Conservation (phyloP, 2,329 filamentous ascomycete species). For the Cercospora canescens region DNA sequence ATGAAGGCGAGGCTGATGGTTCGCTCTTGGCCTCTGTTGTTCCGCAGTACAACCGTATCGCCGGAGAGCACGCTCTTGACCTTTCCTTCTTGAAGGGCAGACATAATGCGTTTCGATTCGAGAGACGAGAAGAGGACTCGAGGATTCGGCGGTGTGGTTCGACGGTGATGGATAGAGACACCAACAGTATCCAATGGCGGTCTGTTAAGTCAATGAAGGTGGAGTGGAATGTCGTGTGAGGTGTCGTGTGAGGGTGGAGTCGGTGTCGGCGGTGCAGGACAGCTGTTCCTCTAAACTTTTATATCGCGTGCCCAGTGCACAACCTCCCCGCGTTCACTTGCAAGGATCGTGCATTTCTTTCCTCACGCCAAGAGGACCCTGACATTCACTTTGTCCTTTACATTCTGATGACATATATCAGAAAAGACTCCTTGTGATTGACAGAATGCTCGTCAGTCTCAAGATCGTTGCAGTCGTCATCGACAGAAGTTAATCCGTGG, state of each 20-base stretch:
- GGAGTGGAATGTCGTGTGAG: background rate
- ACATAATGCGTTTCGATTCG: conserved; percentile 23
- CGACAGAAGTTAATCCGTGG: no score
- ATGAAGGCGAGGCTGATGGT: conserved; percentile 90
- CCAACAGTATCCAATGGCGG: background rate
- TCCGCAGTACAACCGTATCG: conserved; percentile 83
- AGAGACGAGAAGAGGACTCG: background rate
- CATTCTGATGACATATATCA: background rate
- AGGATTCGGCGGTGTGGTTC: background rate
- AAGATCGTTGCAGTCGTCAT: no score
- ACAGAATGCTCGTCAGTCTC: background rate
- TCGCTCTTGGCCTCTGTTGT: conserved; percentile 80
- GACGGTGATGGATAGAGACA: background rate
- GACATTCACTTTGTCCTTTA: background rate
- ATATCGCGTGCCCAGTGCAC: conserved; percentile 4
- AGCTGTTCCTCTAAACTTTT: conserved; percentile 8
- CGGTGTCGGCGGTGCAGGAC: background rate
- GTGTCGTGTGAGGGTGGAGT: background rate
- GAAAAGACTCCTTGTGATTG: background rate
- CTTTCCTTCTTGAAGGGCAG: conserved; percentile 60
- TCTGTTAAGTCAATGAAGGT: background rate
- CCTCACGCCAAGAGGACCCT: conserved; percentile 1
- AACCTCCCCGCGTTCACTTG: background rate
- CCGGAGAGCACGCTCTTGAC: conserved; percentile 95
- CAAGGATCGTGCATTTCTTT: background rate